Conservation (phyloP, 352 stramenopile species). For the Pythium volutum region DNA sequence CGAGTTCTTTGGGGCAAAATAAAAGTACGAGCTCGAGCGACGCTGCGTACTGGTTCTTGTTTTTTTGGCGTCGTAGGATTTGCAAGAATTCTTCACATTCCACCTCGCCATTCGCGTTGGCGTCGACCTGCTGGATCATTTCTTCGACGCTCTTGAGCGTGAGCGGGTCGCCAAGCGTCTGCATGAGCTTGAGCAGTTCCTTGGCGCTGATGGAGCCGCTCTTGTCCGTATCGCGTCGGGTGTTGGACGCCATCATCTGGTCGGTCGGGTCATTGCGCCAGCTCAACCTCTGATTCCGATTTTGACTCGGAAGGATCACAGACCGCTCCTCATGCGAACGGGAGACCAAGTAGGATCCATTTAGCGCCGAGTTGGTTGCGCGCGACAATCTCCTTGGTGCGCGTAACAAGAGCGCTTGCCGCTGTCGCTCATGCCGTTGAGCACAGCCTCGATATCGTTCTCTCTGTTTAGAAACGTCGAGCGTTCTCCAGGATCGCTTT, state of each 20-base stretch:
- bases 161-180: slow-evolving; percentile 51
- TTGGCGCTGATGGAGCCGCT: slow-evolving; percentile 60
- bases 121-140: slow-evolving; percentile 54
- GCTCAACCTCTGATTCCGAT: too few species aligned
- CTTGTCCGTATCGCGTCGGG: slow-evolving; percentile 54
- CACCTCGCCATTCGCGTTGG: slow-evolving; percentile 58
- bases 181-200: slow-evolving; percentile 59
- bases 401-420: slow-evolving; percentile 50
- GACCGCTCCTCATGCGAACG: slow-evolving; percentile 26
- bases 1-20: slow-evolving; percentile 62
- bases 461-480: slow-evolving; percentile 71
- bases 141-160: slow-evolving; percentile 56
- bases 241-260: slow-evolving; percentile 22
- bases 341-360: slow-evolving; percentile 39
- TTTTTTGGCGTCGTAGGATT: slow-evolving; percentile 54
- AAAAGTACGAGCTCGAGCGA: slow-evolving; percentile 60
- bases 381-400: slow-evolving; percentile 52
- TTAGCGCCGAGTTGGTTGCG: slow-evolving; percentile 46
- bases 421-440: slow-evolving; percentile 61
- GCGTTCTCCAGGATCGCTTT: slow-evolving; percentile 69
- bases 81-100: slow-evolving; percentile 68
- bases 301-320: too few species aligned
- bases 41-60: slow-evolving; percentile 59
- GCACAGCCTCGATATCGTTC: slow-evolving; percentile 48
- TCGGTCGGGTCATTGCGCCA: slow-evolving; percentile 8